A percentile compares a stretch with the other conserved stretches of the same genome.
Conservation (phyloP, 768 basidiomycete species). For the Macrocybe gigantea region DNA sequence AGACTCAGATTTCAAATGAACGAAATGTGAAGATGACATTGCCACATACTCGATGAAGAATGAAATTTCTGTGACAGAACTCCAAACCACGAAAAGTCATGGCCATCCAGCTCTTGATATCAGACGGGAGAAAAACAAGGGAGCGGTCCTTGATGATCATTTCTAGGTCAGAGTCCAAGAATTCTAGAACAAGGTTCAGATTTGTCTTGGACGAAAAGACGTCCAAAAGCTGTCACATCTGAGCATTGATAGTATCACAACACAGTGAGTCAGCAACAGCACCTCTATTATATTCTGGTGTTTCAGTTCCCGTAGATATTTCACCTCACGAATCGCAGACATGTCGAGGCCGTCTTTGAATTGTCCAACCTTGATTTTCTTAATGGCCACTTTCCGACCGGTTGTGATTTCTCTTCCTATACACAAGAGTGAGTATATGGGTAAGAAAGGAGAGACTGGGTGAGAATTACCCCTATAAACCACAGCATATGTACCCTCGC, state of each 20-base stretch:
- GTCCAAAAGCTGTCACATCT: conserved; percentile 68
- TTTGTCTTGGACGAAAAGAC: conserved; percentile 97
- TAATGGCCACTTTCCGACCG: conserved; percentile 88
- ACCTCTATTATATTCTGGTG: conserved; percentile 97
- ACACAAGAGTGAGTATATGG: neutral
- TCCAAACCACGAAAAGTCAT: conserved; percentile 98
- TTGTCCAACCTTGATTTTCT: conserved; percentile 95
- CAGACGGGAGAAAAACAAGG: conserved; percentile 88
- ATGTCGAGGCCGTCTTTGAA: conserved; percentile 99
- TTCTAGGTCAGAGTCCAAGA: conserved; percentile 93
- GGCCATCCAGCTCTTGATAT: conserved; percentile 98
- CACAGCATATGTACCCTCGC: conserved; percentile 93
- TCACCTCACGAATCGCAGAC: conserved; percentile 98
- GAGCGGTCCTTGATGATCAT: conserved; percentile 93
- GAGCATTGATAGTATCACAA: neutral
- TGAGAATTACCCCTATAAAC: conserved; percentile 75
- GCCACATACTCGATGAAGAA: conserved; percentile 78
- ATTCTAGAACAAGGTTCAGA: conserved; percentile 95
- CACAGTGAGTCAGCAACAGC: conserved; percentile 9
- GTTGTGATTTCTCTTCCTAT: conserved; percentile 71
- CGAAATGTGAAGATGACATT: neutral
- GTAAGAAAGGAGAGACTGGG: neutral
- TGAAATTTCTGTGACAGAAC: conserved; percentile 93
- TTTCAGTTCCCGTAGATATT: conserved; percentile 88
- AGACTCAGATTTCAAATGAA: neutral